phyloP scores from a whole-genome alignment of 352 stramenopile genomes.

The Globisporangium abappressorium region DNA sequence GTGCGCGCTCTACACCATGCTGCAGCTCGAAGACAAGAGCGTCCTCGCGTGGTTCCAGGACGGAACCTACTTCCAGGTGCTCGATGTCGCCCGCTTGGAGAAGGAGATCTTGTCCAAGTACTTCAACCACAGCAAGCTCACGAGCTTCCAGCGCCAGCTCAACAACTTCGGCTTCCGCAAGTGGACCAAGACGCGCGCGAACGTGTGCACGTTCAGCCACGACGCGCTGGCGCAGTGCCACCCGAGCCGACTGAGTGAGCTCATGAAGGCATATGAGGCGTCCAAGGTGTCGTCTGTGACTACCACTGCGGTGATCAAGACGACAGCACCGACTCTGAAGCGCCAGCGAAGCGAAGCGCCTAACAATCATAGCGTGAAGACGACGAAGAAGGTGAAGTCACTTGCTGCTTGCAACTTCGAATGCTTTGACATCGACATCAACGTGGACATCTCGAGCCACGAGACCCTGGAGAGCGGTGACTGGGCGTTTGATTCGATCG shows the following conservation, averaged over 20 bases:
- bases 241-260: conserved; percentile 19
- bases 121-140: conserved; percentile 93
- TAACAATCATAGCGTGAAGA: not conserved
- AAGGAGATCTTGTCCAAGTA: conserved; percentile 88
- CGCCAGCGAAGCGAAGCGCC: not conserved
- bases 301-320: not conserved
- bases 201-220: conserved; percentile 80
- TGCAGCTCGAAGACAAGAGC: conserved; percentile 60
- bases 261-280: not conserved
- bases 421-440: not conserved
- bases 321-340: not conserved
- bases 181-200: conserved; percentile 83
- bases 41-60: conserved; percentile 76
- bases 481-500: not conserved
- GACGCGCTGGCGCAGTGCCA: conserved; percentile 56
- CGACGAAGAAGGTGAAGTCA: not conserved
- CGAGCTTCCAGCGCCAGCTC: conserved; percentile 91
- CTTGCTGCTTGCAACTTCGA: not conserved
- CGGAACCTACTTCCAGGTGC: conserved; percentile 69
- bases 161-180: conserved; percentile 95
- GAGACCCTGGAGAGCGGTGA: not conserved
- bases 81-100: conserved; percentile 54
- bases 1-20: conserved; percentile 72
- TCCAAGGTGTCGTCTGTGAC: not conserved
- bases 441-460: not conserved